These are phyloP conservation scores for Suillus paluster DNA, from an alignment of 768 basidiomycete species.

Conservation along the genomic window DNA sequence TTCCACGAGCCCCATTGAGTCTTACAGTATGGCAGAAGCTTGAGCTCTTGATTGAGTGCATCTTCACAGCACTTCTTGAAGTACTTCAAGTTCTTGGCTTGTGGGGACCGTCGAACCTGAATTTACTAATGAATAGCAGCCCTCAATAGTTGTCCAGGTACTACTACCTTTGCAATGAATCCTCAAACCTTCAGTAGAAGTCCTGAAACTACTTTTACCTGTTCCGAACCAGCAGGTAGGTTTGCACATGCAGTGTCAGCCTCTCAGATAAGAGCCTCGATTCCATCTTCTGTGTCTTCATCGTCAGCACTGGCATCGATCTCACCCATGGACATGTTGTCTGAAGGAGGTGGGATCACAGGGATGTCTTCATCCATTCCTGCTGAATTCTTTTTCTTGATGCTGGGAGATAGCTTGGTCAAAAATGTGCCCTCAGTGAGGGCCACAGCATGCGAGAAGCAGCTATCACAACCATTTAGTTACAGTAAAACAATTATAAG, in stretches of 20 bases:
- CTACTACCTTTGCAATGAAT: background rate
- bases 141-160: background rate
- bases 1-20: background rate
- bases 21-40: background rate
- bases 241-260: too few species aligned
- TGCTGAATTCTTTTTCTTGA: background rate
- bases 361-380: too few species aligned
- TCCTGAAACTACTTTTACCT: too few species aligned
- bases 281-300: background rate
- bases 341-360: background rate
- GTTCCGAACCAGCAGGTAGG: too few species aligned
- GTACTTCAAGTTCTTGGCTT: background rate
- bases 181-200: background rate
- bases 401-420: background rate
- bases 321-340: conserved; percentile 5
- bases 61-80: background rate
- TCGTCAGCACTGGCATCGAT: background rate
- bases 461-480: background rate
- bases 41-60: background rate
- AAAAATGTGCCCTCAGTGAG: too few species aligned
- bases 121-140: background rate
- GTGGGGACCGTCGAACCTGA: background rate
- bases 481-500: background rate
- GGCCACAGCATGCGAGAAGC: background rate
- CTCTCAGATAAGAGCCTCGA: too few species aligned